Percentiles rank a stretch among this genome's conserved stretches.
Conservation (phyloP, 208 protist species). For the Trypanosoma avium region DNA sequence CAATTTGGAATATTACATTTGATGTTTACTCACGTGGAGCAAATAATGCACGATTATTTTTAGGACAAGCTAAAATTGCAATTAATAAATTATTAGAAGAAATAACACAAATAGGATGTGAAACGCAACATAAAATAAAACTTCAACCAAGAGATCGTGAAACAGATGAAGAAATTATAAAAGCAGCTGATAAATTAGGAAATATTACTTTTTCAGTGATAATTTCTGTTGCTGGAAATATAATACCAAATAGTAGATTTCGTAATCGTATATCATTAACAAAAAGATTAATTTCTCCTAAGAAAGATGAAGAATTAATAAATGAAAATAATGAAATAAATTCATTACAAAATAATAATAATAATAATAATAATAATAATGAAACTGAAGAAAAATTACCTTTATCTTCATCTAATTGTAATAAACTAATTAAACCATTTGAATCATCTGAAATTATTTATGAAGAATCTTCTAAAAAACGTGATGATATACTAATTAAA, state of each 20-base stretch:
- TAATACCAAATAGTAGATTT: neutral
- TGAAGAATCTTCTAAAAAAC: neutral
- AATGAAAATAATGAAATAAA: neutral
- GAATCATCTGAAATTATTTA: slow-evolving; percentile 15
- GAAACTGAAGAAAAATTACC: neutral
- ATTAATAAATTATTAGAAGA: slow-evolving; percentile 32
- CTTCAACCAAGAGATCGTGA: slow-evolving; percentile 24
- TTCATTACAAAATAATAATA: too few species aligned
- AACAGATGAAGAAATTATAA: slow-evolving; percentile 15
- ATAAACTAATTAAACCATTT: neutral
- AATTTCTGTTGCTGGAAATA: slow-evolving; percentile 3
- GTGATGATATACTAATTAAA: slow-evolving; percentile 1
- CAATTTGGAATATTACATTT: slow-evolving; percentile 28
- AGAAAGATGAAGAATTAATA: slow-evolving; percentile 15
- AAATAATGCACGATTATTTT: slow-evolving; percentile 22
- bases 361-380: too few species aligned
- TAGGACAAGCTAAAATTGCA: slow-evolving; percentile 37
- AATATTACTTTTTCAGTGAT: slow-evolving; percentile 5
- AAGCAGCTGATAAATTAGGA: slow-evolving; percentile 9
- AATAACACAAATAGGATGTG: neutral
- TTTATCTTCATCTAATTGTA: neutral
- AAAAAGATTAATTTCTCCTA: neutral
- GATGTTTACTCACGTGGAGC: slow-evolving; percentile 28
- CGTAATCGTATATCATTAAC: neutral
- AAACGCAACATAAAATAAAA: neutral